Conservation (phyloP, 768 basidiomycete genomes). For the Boletellus ananiceps region DNA sequence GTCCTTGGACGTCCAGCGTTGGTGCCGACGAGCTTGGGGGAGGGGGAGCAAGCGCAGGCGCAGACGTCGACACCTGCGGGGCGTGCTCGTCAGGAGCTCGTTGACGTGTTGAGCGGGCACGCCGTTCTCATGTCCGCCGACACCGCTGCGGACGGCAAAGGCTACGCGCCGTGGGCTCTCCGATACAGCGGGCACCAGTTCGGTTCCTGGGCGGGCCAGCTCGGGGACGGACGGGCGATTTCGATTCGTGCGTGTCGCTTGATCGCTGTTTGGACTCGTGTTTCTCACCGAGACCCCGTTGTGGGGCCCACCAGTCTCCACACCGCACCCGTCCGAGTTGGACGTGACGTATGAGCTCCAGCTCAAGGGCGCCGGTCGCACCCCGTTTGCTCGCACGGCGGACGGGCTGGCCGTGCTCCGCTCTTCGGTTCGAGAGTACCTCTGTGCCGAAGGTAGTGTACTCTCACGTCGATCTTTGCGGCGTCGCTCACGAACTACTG, state of each 20-base stretch:
- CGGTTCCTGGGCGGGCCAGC: conserved; percentile 86
- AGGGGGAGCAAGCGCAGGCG: conserved; percentile 23
- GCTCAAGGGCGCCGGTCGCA: conserved; percentile 91
- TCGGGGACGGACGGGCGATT: conserved; percentile 95
- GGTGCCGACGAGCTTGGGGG: conserved; percentile 21
- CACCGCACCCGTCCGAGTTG: conserved; percentile 59
- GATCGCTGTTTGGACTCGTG: too few relatives aligned
- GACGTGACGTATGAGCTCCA: conserved; percentile 75
- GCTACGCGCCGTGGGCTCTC: conserved; percentile 69
- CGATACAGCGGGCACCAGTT: conserved; percentile 93
- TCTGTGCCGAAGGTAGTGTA: conserved; percentile 77
- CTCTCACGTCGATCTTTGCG: background rate
- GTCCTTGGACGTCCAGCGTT: conserved; percentile 61
- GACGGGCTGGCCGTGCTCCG: conserved; percentile 96
- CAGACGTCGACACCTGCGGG: conserved; percentile 29
- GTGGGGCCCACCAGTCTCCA: conserved; percentile 51
- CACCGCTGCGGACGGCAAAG: conserved; percentile 27
- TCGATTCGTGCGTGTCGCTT: conserved; percentile 53
- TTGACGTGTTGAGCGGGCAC: conserved; percentile 80
- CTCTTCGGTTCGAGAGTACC: conserved; percentile 89
- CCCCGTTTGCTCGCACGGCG: conserved; percentile 87
- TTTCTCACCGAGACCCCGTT: too few relatives aligned
- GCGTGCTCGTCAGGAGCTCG: conserved; percentile 59
- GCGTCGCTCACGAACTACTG: conserved; percentile 36
- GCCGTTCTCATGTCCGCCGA: conserved; percentile 53